Conservation (phyloP, 164 flowering plant genomes). For the Chimonanthus salicifolius region DNA sequence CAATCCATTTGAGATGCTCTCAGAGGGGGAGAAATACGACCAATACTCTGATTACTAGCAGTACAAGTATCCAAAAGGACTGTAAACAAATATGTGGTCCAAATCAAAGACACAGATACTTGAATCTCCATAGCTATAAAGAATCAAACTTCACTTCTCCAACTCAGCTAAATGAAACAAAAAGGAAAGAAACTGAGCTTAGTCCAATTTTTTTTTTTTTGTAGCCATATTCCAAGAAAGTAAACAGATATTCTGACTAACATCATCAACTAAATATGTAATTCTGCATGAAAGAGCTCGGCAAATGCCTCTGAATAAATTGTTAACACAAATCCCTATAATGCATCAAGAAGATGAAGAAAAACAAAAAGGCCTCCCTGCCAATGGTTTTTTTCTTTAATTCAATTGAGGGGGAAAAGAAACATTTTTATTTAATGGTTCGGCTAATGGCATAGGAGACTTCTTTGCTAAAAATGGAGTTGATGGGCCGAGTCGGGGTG, state of each 20-base stretch:
- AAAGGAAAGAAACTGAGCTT: neutral
- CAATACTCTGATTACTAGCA: constrained; percentile 17
- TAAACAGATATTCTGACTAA: neutral
- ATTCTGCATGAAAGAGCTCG: neutral
- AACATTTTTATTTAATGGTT: too few species aligned
- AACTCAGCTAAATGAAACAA: neutral
- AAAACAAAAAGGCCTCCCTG: too few species aligned
- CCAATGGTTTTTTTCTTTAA: too few species aligned
- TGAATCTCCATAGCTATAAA: constrained; percentile 1
- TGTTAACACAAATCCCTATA: too few species aligned
- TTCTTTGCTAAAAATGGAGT: too few species aligned
- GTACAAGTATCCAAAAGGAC: constrained; percentile 9
- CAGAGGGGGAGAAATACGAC: constrained; percentile 23
- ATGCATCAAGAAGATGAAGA: too few species aligned
- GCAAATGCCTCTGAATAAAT: too few species aligned
- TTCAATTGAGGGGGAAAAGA: too few species aligned
- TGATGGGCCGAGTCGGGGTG: too few species aligned
- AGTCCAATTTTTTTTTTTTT: neutral
- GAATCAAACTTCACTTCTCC: neutral
- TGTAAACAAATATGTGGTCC: neutral
- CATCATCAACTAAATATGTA: neutral
- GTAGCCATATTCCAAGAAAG: neutral
- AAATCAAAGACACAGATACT: neutral
- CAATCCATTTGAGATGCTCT: constrained; percentile 44
- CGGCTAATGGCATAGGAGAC: too few species aligned